Percentiles rank a stretch among this genome's conserved stretches.
phyloP scores from a whole-genome alignment of 2,329 filamentous ascomycete species.

The Fusarium sp. region DNA sequence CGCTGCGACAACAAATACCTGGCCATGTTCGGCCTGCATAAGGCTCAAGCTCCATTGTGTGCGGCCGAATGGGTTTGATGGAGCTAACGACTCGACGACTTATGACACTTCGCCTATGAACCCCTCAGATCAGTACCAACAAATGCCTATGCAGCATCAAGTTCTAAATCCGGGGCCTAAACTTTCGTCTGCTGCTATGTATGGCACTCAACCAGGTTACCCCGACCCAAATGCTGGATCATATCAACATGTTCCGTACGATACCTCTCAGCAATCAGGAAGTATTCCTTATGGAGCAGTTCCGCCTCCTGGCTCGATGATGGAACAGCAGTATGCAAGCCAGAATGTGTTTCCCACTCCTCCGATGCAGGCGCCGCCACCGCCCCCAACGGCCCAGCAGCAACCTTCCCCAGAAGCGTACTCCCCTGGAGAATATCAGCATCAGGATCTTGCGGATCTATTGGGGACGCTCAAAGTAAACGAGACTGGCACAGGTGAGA shows the following conservation, averaged over 20 bases:
- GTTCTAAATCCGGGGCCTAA: constrained; percentile 61
- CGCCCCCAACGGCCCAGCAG: constrained; percentile 39
- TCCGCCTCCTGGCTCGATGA: constrained; percentile 62
- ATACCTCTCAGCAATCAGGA: constrained; percentile 61
- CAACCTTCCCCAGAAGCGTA: constrained; percentile 65
- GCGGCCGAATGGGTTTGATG: constrained; percentile 82
- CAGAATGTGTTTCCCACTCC: constrained; percentile 69
- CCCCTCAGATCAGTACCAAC: constrained; percentile 59
- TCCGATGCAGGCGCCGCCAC: constrained; percentile 55
- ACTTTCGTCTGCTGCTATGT: constrained; percentile 59
- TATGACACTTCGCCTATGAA: constrained; percentile 54
- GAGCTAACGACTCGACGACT: constrained; percentile 57
- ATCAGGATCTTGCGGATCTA: constrained; percentile 82
- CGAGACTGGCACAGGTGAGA: constrained; percentile 85
- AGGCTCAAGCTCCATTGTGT: constrained; percentile 94
- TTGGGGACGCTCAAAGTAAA: constrained; percentile 91
- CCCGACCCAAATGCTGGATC: constrained; percentile 59
- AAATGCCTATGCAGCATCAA: constrained; percentile 66
- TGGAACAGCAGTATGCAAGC: constrained; percentile 66
- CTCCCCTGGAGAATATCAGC: constrained; percentile 74
- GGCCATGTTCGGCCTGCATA: constrained; percentile 96
- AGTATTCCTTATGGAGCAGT: constrained; percentile 69
- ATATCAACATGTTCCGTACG: constrained; percentile 65
- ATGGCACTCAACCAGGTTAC: constrained; percentile 66
- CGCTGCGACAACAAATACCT: constrained; percentile 95